Percentiles rank a stretch among this genome's conserved stretches.
Evolutionary conservation across 768 basidiomycete genomes (phyloP).

Genomic region (Calocybe indica): DNA sequence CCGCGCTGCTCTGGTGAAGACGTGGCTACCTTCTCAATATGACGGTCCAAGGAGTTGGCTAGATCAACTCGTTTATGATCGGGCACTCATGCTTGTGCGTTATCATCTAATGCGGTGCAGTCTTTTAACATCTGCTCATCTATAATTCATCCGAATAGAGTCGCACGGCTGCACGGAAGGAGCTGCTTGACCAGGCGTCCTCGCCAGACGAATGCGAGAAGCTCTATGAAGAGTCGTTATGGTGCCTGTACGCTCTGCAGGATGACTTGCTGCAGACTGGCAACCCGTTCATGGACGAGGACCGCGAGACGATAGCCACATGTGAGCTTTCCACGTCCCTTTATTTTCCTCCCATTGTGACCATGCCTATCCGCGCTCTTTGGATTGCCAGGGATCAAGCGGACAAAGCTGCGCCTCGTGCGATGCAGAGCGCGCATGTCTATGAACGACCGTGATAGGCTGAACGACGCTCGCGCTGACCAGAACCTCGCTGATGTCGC

Average conservation of each 20-base stretch:
- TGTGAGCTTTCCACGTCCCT: conserved; percentile 38
- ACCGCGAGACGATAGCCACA: conserved; percentile 69
- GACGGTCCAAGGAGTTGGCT: conserved; percentile 79
- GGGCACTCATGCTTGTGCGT: conserved; percentile 79
- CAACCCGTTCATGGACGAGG: conserved; percentile 83
- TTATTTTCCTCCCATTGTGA: conserved; percentile 2
- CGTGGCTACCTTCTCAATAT: conserved; percentile 80
- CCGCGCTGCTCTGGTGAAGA: conserved; percentile 82
- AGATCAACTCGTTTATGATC: conserved; percentile 90
- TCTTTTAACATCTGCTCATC: neutral
- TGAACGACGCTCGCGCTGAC: conserved; percentile 73
- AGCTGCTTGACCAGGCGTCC: conserved; percentile 73
- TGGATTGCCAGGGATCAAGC: conserved; percentile 64
- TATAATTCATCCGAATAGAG: conserved; percentile 45
- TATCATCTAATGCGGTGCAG: neutral
- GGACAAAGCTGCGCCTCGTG: conserved; percentile 78
- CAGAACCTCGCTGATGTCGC: conserved; percentile 73
- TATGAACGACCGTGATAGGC: conserved; percentile 68
- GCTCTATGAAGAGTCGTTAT: conserved; percentile 90
- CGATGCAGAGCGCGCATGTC: conserved; percentile 71
- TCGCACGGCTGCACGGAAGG: conserved; percentile 86
- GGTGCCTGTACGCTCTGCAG: conserved; percentile 89
- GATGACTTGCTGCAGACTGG: conserved; percentile 81
- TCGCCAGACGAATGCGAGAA: conserved; percentile 84
- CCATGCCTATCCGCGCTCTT: conserved; percentile 1